Evolutionary conservation across 1,284 basidiomycete genomes (phyloP), one percentile per base, ranked within the genome.

Genomic region (Ustilago loliicola): DNA sequence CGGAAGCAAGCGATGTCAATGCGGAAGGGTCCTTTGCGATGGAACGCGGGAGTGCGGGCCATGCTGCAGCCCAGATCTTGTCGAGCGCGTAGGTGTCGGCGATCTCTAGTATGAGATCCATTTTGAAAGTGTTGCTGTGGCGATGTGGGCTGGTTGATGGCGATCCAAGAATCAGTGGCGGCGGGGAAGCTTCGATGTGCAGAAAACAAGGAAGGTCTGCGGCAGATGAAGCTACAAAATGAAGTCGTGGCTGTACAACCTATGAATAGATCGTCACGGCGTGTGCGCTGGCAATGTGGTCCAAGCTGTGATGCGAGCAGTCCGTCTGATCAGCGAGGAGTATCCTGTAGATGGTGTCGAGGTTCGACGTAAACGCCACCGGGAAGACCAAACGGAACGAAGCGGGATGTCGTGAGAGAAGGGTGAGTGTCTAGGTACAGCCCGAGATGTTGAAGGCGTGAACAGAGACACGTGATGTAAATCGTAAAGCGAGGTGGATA

Each of bases 21-120:
- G 74, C 66, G 23, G 74, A 61, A 19, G 76, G 54, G 25, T 71
- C 55, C 10, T 70, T 70, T 21, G 74, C 64, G 21, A 79, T 40
- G 36, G 64, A 67, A 32, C 74, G 70, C 32, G 77, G 77, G 36
- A 79, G 56, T 1, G 77, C 88, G 5, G 94, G 94, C 62, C 94
- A 88, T 69, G 93, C 85, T 61, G 88, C 89, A 3, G 93, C 91
- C 90, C 93, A 98, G 45, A 92, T 86, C 65, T 88, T 88, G 90
- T 98, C 95, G 79, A 97, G 89, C 54, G 92, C 62, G 85, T 90
- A 90, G 59, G 93, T 90, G 88, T 98, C 95, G 64, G 89, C 89
- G 80, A 92, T 70, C 70, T 89, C 80, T 60, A 96, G 91, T 17
- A 95, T 88, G 86, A 94, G 87, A 88, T 97, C 95, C 95, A 97